Base-by-base conservation (phyloP, 108 stramenopile species). In the Discostella stelligeroides region DNA sequence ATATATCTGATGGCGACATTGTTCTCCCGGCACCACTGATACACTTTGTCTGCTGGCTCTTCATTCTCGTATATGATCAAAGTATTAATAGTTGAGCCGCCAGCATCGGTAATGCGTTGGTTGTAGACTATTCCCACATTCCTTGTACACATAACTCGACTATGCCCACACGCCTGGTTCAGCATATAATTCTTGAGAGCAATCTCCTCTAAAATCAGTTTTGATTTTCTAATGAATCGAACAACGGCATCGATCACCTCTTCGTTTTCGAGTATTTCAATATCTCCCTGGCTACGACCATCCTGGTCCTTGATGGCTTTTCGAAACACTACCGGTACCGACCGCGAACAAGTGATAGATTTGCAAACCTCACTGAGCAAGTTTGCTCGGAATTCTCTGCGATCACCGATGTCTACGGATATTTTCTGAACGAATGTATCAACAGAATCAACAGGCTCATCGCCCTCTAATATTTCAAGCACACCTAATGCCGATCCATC, bases 201-300 rank as follows among this genome's bases (percentile, higher is more conserved):
- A 39, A 75, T 77, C 43, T 72, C 70, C 34, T 84, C 79, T 8
- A 80, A 48, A 5, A 17, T 57, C 3, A 50, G 7, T 12, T 53
- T 63, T n/a, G 66, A 61, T 29, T 73, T 51, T 14, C 70, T 59
- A 38, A 84, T 30, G 66, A 84, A 84, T 18, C 69, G 49, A 38
- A 70, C 56, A 0, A 55, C 74, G 6, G 69, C 83, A 77, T 81
- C 83, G 41, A 79, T 81, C 29, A 81, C 83, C 25, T 84, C 83
- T 68, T 84, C 68, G 30, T 56, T 41, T 34, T 84, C 83, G 18
- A 72, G 41, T 6, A 81, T 49, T 45, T 69, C 60, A 9, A 84
- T 48, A 1, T 59, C 60, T 47, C 83, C 83, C 14, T 77, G 43
- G 30, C 12, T 45, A n/a, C 50, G 38, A 8, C 79, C 75, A 21